Percentiles rank a stretch among this genome's conserved stretches.
Conservation (phyloP, 2,329 filamentous ascomycete species). For the Fusarium sp. region DNA sequence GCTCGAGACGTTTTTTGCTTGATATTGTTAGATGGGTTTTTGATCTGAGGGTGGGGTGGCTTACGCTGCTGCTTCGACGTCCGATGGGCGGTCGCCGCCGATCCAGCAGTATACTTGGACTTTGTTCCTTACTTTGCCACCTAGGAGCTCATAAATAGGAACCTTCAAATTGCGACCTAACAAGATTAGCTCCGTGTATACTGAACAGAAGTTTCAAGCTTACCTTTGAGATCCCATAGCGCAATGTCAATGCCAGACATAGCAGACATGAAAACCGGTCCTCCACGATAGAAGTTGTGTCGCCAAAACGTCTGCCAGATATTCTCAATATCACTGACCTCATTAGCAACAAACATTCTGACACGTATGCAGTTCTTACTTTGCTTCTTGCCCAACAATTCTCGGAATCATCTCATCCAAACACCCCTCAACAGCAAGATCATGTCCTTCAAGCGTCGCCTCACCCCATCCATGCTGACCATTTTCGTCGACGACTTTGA, state of each 20-base stretch:
- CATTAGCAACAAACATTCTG: background rate
- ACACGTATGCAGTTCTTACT: conserved; percentile 57
- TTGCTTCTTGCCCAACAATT: conserved; percentile 74
- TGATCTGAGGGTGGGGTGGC: conserved; percentile 47
- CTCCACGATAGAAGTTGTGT: conserved; percentile 79
- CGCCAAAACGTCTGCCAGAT: conserved; percentile 82
- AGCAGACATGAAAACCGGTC: conserved; percentile 83
- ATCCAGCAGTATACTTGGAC: conserved; percentile 83
- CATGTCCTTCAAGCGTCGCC: conserved; percentile 78
- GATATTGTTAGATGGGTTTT: conserved; percentile 56
- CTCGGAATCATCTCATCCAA: conserved; percentile 73
- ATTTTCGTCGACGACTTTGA: conserved; percentile 76
- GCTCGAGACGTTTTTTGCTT: conserved; percentile 18
- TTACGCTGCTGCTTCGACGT: conserved; percentile 72
- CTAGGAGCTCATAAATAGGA: conserved; percentile 78
- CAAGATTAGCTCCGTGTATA: background rate
- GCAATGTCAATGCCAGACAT: conserved; percentile 83
- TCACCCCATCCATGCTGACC: conserved; percentile 78
- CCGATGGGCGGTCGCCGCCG: conserved; percentile 75
- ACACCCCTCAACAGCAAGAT: conserved; percentile 78
- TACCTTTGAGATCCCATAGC: conserved; percentile 79
- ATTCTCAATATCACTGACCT: conserved; percentile 76
- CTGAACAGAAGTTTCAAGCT: rapidly evolving
- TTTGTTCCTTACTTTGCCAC: conserved; percentile 77
- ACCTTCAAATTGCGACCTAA: conserved; percentile 63